Conservation (phyloP, 805 yeast species). For the Spathaspora arborariae region DNA sequence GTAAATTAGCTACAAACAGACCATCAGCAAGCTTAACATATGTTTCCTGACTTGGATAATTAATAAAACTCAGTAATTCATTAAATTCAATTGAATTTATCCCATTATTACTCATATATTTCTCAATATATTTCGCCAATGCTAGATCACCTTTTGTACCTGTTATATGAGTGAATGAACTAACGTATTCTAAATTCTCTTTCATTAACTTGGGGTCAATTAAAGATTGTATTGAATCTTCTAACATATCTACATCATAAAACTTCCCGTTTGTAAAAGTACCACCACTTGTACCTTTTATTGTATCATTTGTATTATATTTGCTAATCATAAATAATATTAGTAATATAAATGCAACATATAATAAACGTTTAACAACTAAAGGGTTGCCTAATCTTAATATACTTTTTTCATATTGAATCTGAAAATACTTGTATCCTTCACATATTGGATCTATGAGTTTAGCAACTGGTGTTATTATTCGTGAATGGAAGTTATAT, state of each 20-base stretch:
- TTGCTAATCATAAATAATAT: conserved; percentile 55
- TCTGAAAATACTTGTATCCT: conserved; percentile 36
- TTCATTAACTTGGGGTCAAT: conserved; percentile 58
- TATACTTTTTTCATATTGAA: conserved; percentile 53
- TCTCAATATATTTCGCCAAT: conserved; percentile 61
- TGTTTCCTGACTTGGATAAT: conserved; percentile 49
- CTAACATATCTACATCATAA: conserved; percentile 53
- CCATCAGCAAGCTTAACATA: conserved; percentile 29
- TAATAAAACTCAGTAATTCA: conserved; percentile 53
- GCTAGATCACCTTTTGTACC: conserved; percentile 86
- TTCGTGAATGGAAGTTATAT: conserved; percentile 27
- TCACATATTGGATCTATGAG: conserved; percentile 53
- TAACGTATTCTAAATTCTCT: conserved; percentile 64
- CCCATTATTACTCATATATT: conserved; percentile 56
- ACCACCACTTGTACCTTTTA: conserved; percentile 38
- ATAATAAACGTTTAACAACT: conserved; percentile 71
- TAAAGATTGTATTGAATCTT: conserved; percentile 43
- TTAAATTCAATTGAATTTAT: conserved; percentile 47
- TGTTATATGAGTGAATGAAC: conserved; percentile 80
- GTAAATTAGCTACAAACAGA: conserved; percentile 33
- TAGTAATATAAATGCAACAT: conserved; percentile 61
- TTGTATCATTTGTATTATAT: conserved; percentile 46
- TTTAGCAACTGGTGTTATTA: conserved; percentile 41
- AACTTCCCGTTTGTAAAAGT: conserved; percentile 52
- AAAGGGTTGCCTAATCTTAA: conserved; percentile 80